phyloP scores from a whole-genome alignment of 441 rosid species.

The Populus trichocarpa region DNA sequence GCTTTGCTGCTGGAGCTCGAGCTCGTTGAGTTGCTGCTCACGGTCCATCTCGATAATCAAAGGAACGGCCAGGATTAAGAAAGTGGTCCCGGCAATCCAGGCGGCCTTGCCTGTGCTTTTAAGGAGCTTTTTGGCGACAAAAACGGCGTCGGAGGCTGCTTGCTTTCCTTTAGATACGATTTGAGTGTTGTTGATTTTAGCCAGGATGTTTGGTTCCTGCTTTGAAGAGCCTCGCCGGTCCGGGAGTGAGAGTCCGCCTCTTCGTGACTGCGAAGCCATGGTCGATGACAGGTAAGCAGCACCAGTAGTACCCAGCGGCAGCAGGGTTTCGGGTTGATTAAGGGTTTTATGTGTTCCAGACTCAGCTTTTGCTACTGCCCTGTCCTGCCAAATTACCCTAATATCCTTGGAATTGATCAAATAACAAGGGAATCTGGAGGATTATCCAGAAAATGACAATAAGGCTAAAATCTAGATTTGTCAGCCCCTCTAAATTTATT shows the following conservation, averaged over 20 bases:
- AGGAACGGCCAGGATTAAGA: slow-evolving; percentile 68
- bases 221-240: slow-evolving; percentile 26
- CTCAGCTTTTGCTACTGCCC: too few relatives aligned
- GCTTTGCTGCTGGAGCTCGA: slow-evolving; percentile 75
- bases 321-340: not conserved
- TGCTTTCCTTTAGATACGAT: slow-evolving; percentile 54
- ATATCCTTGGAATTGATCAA: too few relatives aligned
- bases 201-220: slow-evolving; percentile 26
- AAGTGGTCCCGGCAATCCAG: slow-evolving; percentile 86
- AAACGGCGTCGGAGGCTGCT: slow-evolving; percentile 48
- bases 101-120: slow-evolving; percentile 87
- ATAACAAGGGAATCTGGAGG: too few relatives aligned
- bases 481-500: too few relatives aligned
- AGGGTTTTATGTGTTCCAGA: not conserved
- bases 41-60: slow-evolving; percentile 80
- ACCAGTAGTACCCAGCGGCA: too few relatives aligned
- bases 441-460: too few relatives aligned
- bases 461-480: too few relatives aligned
- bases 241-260: slow-evolving; percentile 39
- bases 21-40: slow-evolving; percentile 67
- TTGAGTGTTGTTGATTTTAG: slow-evolving; percentile 42
- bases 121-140: slow-evolving; percentile 61
- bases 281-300: not conserved
- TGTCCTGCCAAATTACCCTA: too few relatives aligned
- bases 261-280: slow-evolving; percentile 49